phyloP scores from a whole-genome alignment of 768 basidiomycete species.

The Pulveroboletus sp. region DNA sequence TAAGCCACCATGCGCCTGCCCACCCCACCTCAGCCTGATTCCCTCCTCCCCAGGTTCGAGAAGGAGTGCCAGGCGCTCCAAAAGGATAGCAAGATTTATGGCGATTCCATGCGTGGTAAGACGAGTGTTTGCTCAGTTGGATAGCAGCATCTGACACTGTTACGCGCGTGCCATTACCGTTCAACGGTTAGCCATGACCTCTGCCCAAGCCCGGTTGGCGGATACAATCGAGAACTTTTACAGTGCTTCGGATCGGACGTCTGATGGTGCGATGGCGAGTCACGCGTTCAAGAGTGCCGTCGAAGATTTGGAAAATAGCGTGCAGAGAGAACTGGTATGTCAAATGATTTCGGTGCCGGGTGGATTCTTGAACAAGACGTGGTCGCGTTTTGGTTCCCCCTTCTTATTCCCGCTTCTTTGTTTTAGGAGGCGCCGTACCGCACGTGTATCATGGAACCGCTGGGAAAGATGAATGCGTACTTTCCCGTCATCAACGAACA shows the following conservation, averaged over 20 bases:
- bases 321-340: constrained; percentile 81
- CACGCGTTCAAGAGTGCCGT: constrained; percentile 95
- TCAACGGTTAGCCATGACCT: constrained; percentile 89
- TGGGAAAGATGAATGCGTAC: constrained; percentile 96
- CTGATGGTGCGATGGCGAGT: constrained; percentile 94
- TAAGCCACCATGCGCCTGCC: constrained; percentile 37
- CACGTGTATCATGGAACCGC: constrained; percentile 90
- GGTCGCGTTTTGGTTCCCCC: constrained; percentile 1
- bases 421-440: constrained; percentile 88
- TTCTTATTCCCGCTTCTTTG: background rate
- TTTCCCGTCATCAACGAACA: constrained; percentile 93
- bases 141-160: constrained; percentile 2
- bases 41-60: constrained; percentile 65
- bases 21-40: background rate
- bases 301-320: constrained; percentile 86
- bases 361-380: background rate
- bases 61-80: constrained; percentile 93
- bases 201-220: constrained; percentile 88
- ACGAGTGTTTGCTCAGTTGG: background rate
- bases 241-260: constrained; percentile 74
- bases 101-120: constrained; percentile 91
- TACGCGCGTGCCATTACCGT: background rate
- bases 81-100: constrained; percentile 92
- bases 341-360: background rate
- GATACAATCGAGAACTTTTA: constrained; percentile 95